These are phyloP conservation scores for Fusarium hainanense DNA, from an alignment of 2,329 filamentous ascomycete genomes.

Conservation along the genomic window DNA sequence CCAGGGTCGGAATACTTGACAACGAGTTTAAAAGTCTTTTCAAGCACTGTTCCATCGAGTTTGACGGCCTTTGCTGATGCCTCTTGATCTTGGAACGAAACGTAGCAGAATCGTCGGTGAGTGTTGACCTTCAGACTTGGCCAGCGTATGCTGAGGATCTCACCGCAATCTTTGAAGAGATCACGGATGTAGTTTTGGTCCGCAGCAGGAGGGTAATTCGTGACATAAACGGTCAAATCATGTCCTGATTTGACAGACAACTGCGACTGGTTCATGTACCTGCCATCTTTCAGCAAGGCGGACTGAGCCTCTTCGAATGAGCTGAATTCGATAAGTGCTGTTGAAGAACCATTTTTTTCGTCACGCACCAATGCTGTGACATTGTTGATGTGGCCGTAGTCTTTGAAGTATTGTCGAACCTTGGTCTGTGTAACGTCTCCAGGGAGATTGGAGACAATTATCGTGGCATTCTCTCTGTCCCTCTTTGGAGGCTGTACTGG, in stretches of 20 bases:
- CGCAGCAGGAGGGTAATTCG: slow-evolving; percentile 85
- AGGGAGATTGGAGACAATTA: slow-evolving; percentile 84
- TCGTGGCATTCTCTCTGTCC: slow-evolving; percentile 89
- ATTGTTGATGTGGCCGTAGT: slow-evolving; percentile 86
- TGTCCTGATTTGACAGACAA: slow-evolving; percentile 81
- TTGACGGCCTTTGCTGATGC: slow-evolving; percentile 77
- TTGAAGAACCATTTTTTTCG: slow-evolving; percentile 67
- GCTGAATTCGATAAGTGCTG: slow-evolving; percentile 87
- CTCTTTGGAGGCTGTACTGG: slow-evolving; percentile 67
- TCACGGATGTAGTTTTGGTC: slow-evolving; percentile 76
- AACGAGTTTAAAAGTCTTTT: slow-evolving; percentile 74
- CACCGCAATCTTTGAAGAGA: slow-evolving; percentile 79
- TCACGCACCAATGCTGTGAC: slow-evolving; percentile 74
- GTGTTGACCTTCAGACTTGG: slow-evolving; percentile 91
- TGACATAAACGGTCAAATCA: slow-evolving; percentile 85
- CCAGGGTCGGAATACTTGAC: slow-evolving; percentile 87
- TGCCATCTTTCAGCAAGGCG: slow-evolving; percentile 83
- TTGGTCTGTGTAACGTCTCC: slow-evolving; percentile 74
- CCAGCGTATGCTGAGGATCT: slow-evolving; percentile 86
- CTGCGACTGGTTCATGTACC: slow-evolving; percentile 77
- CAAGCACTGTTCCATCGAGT: slow-evolving; percentile 77
- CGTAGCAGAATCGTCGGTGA: slow-evolving; percentile 92
- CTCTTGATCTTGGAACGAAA: slow-evolving; percentile 81
- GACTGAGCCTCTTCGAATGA: slow-evolving; percentile 82
- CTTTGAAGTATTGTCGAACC: slow-evolving; percentile 89